Evolutionary conservation across 1,284 basidiomycete species (phyloP), one percentile per base, ranked within the genome.

Genomic region (Spongispora temasekensis): DNA sequence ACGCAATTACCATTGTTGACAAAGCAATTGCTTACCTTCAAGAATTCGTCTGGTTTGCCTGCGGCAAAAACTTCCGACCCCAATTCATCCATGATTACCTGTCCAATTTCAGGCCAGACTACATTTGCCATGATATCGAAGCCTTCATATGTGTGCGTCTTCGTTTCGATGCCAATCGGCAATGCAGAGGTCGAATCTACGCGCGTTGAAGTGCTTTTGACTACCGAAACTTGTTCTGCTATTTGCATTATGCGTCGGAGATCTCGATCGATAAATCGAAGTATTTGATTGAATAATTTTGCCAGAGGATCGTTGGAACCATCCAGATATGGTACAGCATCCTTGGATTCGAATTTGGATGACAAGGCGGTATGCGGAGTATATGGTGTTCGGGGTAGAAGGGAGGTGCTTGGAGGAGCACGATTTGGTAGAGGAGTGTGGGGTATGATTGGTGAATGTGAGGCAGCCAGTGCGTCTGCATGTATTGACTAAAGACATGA

Each of bases 11-110:
- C 19, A 5, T 17, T 48, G 37, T 40, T 28, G 34, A 53, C 6
- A 9, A 57, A 31, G n/a, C 9, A 54, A 58, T 23, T 25, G 19
- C 27, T 60, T 60, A 94, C 94, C 80, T 89, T 90, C 61, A 93
- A 88, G 72, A 99, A 94, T 62, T 95, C 92, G 61, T 92, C 87
- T 6, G 97, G 93, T 58, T 91, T 85, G 4, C 97, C 97, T 7
- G 91, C 93, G 32, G 96, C 90, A 72, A 98, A 99, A 4, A 99
- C 87, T 5, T 87, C 77, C 34, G 77, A 77, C 1, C 95, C 95
- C 37, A 98, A 78, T 68, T 95, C 92, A 64, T 91, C 88, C 79
- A 94, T 88, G 56, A 98, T 85, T 0, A 89, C 83, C 30, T 82
- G 79, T 5, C 88, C 89, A 35, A 97, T 76, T 72, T 95, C 93